Percentiles rank a stretch among this genome's conserved stretches.
Evolutionary conservation across 352 stramenopile species (phyloP).

Genomic region (Globisporangium echinulatum): DNA sequence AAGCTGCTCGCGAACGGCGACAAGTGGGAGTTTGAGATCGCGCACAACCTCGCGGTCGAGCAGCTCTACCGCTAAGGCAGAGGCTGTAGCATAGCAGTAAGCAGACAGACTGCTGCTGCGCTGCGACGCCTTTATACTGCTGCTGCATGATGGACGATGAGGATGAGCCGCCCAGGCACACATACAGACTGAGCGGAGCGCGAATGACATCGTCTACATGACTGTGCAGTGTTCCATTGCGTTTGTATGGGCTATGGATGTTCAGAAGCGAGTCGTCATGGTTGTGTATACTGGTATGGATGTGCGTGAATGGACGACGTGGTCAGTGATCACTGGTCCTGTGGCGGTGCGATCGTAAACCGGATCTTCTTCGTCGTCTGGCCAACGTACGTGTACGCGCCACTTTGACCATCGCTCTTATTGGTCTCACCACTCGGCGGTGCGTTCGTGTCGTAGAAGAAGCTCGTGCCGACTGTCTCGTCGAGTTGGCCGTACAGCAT

Average conservation of each 20-base stretch:
- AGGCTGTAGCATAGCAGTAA: neutral
- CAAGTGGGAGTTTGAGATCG: slow-evolving; percentile 99
- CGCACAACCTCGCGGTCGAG: slow-evolving; percentile 98
- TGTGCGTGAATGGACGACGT: neutral
- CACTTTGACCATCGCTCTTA: slow-evolving; percentile 21
- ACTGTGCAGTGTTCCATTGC: no score
- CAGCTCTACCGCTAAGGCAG: slow-evolving; percentile 97
- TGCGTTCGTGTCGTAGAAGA: slow-evolving; percentile 65
- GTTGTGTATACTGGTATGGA: neutral
- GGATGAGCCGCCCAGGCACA: no score
- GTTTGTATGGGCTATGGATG: no score
- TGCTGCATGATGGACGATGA: no score
- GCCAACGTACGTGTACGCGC: slow-evolving; percentile 49
- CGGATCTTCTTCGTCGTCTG: slow-evolving; percentile 77
- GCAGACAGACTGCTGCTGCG: neutral
- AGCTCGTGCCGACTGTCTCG: slow-evolving; percentile 73
- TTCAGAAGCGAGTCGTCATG: no score
- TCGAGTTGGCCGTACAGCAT: slow-evolving; percentile 57
- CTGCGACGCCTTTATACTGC: no score
- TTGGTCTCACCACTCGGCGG: neutral
- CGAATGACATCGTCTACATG: no score
- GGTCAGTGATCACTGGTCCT: no score
- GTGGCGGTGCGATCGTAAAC: slow-evolving; percentile 66
- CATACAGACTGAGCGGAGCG: no score
- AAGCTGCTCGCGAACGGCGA: slow-evolving; percentile 99